Base-by-base conservation (phyloP, 768 basidiomycete genomes). In the Nidularia pulvinata region DNA sequence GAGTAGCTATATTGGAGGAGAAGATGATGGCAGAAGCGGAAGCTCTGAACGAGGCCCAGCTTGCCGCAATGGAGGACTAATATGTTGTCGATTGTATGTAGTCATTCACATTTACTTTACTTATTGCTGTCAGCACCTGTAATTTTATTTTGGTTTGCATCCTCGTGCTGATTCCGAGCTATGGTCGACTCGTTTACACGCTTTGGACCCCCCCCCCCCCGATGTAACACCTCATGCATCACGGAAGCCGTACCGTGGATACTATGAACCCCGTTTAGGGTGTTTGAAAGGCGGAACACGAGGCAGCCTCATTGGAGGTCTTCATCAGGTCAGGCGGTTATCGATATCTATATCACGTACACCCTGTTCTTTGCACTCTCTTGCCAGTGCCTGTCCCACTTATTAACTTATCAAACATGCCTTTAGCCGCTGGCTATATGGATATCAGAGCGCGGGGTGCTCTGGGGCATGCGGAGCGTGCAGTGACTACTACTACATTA, bases 1-100 rank as follows among this genome's bases (percentile, higher is more conserved):
- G 86, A 46, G 78, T 92, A 33, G 77, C 77, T 3, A 70, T 64
- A 46, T 72, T 93, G 63, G 95, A 98, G 66, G 95, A 97, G 70
- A 85, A 83, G 73, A 69, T 96, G 59, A 93, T 93, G 88, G 80
- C 74, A 4, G 89, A 93, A 65, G 91, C 90, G 3, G 92, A 93
- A 69, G 88, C 83, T 7, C 61, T 89, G 63, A 93, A 93, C 66
- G 91, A 91, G 58, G 88, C 79, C 25, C 84, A 85, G 19, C 79
- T 91, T 50, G 85, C 84, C 32, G 81, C 82, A 65, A 80, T 84
- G 79, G 84, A 86, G 43, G 73, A 61, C 19, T 65, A n/a, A 39
- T 7, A 39, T n/a, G 37, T 39, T 9, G 37, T 39, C 9, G 37
- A 39, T 39, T 39, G 37, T n/a, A n/a, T n/a, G n/a, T n/a, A n/a